Percentiles rank a stretch among this genome's conserved stretches.
These are phyloP conservation scores for Sordariomycetes sp. DNA, from an alignment of 2,329 filamentous ascomycete genomes.

Conservation along the genomic window DNA sequence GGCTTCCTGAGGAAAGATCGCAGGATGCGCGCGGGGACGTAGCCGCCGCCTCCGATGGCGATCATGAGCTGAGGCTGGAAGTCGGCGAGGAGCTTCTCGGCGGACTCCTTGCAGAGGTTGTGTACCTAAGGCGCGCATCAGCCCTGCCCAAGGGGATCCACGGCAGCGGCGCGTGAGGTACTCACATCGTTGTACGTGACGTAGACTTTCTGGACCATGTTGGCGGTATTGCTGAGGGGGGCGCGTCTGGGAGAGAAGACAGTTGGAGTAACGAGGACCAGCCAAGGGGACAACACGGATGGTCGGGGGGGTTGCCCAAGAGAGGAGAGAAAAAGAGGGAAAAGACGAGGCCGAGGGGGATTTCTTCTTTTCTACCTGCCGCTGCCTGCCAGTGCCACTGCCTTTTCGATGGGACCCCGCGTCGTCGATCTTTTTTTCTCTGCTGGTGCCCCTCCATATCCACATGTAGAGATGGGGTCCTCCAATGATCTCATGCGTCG, in stretches of 20 bases:
- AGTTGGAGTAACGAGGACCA: background rate
- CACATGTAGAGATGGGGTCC: background rate
- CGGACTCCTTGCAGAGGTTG: slow-evolving; percentile 88
- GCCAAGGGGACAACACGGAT: slow-evolving; percentile 1
- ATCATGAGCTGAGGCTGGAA: slow-evolving; percentile 96
- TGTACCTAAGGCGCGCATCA: slow-evolving; percentile 59
- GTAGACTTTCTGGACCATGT: slow-evolving; percentile 78
- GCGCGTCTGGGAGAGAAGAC: background rate
- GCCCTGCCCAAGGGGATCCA: no score
- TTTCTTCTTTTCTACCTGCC: background rate
- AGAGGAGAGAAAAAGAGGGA: slow-evolving; percentile 8
- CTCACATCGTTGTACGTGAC: slow-evolving; percentile 87
- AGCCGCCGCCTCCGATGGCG: slow-evolving; percentile 94
- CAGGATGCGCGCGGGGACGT: slow-evolving; percentile 92
- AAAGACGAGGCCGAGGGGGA: slow-evolving; percentile 6
- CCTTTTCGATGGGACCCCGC: background rate
- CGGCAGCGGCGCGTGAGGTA: slow-evolving; percentile 8
- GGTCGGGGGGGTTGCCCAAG: slow-evolving; percentile 9
- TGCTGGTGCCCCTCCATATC: slow-evolving; percentile 2
- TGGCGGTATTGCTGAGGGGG: slow-evolving; percentile 20
- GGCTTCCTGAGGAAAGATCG: slow-evolving; percentile 93
- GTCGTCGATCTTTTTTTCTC: background rate
- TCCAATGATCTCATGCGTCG: background rate
- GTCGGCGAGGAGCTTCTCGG: slow-evolving; percentile 68
- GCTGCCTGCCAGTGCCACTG: background rate